These are phyloP conservation scores for Termitomyces sp. DNA, from an alignment of 768 basidiomycete species.

Conservation along the genomic window DNA sequence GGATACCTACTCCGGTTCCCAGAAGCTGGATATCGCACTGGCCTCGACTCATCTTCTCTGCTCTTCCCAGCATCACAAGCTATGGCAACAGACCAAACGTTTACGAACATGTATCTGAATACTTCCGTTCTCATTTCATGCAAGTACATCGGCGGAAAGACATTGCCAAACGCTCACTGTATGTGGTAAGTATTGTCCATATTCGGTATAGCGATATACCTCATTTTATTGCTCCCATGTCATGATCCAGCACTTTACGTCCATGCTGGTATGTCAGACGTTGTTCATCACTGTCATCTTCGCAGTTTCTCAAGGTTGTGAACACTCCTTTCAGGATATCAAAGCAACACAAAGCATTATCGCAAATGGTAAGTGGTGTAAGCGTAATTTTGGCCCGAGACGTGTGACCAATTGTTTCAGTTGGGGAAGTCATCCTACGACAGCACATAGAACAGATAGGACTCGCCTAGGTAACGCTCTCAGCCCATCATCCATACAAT, in stretches of 20 bases:
- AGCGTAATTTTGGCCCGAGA: background rate
- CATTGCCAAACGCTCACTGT: conserved; percentile 50
- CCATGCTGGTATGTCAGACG: conserved; percentile 50
- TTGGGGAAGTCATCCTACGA: conserved; percentile 63
- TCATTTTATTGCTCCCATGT: background rate
- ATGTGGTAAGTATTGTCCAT: conserved; percentile 43
- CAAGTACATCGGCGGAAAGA: conserved; percentile 70
- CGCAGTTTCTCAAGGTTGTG: background rate
- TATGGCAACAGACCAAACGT: conserved; percentile 69
- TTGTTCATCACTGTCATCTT: background rate
- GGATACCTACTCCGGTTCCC: background rate
- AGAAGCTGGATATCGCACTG: background rate
- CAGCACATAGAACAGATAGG: conserved; percentile 57
- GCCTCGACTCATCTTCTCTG: conserved; percentile 1
- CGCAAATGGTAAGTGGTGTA: conserved; percentile 41
- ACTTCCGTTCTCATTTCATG: conserved; percentile 82
- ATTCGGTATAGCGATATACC: background rate
- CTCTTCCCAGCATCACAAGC: conserved; percentile 58
- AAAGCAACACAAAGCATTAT: conserved; percentile 64
- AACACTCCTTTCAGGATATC: conserved; percentile 41
- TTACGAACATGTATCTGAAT: conserved; percentile 64
- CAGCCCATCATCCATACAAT: background rate
- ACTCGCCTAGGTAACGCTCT: conserved; percentile 22
- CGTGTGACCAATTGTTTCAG: conserved; percentile 22
- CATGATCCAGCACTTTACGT: conserved; percentile 53